Evolutionary conservation across 805 yeast genomes (phyloP), one percentile per base, ranked within the genome.

Genomic region (Brettanomyces custersianus): DNA sequence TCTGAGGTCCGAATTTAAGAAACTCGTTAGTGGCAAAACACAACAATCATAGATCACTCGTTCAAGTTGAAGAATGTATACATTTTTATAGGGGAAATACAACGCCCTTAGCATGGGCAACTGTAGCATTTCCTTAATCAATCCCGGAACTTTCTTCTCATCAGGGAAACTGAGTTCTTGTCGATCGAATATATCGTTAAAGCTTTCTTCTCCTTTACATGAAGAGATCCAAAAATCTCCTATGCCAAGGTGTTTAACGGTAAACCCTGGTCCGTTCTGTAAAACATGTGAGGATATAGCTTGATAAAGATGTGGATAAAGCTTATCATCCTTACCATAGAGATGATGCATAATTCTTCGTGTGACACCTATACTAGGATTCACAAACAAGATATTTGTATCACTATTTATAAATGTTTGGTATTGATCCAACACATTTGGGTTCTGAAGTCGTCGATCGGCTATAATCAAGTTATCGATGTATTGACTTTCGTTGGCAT

Each of bases 381-480:
- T 44, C 10, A 55, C 42, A 29, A 54, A 41, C 4, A 54, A n/a
- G 5, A 55, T 17, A 28, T 43, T 51, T 7, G 59, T 41, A 9
- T 46, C 33, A 12, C 29, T 23, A 0, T 44, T 16, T n/a, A 52
- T 41, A 18, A 37, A 29, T 4, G 29, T 30, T 28, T 20, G 34
- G 38, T 40, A 43, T 20, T 10, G 26, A 20, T 29, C n/a, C 24
- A 31, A 26, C 15, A 7, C 26, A 16, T 17, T 27, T 20, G 11
- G 17, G 11, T 8, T 21, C 24, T 17, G 39, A n/a, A 8, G 26
- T 30, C 5, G 25, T 12, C 17, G 16, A 22, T 34, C 20, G 12
- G 37, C 22, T 12, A 34, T 24, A 10, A 37, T 37, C 24, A 37
- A 23, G 26, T 33, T 23, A 13, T 33, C 40, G 15, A 37, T 37